Evolutionary conservation across 2,329 filamentous ascomycete species (phyloP), one percentile per base, ranked within the genome.

Genomic region (Arthrobotrys iridis): DNA sequence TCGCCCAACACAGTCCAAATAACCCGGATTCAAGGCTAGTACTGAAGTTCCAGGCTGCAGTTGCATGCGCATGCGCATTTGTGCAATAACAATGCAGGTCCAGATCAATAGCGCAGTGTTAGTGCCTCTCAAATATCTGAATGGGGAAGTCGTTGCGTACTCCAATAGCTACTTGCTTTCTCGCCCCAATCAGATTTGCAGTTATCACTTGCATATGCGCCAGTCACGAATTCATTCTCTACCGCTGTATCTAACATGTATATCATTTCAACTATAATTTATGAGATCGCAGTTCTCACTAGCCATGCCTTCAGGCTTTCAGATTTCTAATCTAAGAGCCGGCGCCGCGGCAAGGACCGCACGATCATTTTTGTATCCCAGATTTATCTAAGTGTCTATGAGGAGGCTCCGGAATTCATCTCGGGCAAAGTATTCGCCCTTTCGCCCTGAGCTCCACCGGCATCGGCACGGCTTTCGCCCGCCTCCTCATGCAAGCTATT

Each of bases 261-360:
- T 45, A 62, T 43, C 26, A n/a, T 45, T 35, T 22, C 40, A 43
- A 43, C 40, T 13, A 18, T 18, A 33, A 18, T 33, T 43, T 41
- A 26, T 13, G 37, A 43, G 30, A 35, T 10, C 13, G 22, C 13
- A 24, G 43, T 22, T 24, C 22, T 24, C 26, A 10, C 7, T 22
- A 45, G 24, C 22, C 4, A 20, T 22, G 40, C 11, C 22, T 5
- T 35, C 20, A 33, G 22, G 43, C 30, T 62, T 46, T 26, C 3
- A 43, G n/a, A 13, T 3, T 18, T 43, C 11, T 37, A n/a, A n/a
- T n/a, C 41, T 22, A 55, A 67, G 37, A 37, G 50, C n/a, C n/a
- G n/a, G n/a, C n/a, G n/a, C n/a, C n/a, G n/a, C 50, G 50, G 63
- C 63, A 67, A 50, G 63, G 52, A 24, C 46, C 50, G 40, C 40